Evolutionary conservation across 306 rosid species (phyloP), one percentile per base, ranked within the genome.

Genomic region (Clitoria ternatea): DNA sequence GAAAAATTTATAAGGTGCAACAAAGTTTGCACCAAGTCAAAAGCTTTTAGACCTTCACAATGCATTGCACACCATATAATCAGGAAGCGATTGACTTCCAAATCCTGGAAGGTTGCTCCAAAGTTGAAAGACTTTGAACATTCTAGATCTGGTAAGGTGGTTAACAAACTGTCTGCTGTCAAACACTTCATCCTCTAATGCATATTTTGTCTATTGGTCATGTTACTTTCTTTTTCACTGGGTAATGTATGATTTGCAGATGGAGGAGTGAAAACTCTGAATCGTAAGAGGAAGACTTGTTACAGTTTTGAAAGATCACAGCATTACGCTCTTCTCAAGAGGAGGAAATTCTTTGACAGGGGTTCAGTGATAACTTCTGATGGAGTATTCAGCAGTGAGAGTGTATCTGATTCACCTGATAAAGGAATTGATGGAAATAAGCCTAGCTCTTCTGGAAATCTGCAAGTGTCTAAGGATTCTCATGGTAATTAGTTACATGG

Each of bases 351-450:
- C 63, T 63, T 80, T 68, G 84, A 82, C 73, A 77, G 63, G 66
- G 75, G 76, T 82, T 86, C 84, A 17, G 77, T 80, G 8, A 79
- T 88, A 74, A 82, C 82, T 69, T 82, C 87, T 60, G 84, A 83
- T 69, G 94, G 89, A 65, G 94, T 89, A 67, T 84, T 88, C 83
- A 88, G 96, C 73, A 84, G 92, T 75, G 96, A 87, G 44, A 90
- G 96, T 72, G 90, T 89, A 77, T 82, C 94, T 54, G 78, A 87
- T 73, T 87, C 87, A 33, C 89, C 85, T 0, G 84, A 76, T 73
- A 90, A 88, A 75, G 77, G 83, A 56, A 52, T 39, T 59, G 44
- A 54, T 33, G 75, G 80, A 56, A 81, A 80, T 32, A 80, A 66
- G 62, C 82, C 65, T 70, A 47, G 74, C 79, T 63, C 80, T 22